Base-by-base conservation (phyloP, 306 rosid genomes). In the Psophocarpus tetragonolobus region DNA sequence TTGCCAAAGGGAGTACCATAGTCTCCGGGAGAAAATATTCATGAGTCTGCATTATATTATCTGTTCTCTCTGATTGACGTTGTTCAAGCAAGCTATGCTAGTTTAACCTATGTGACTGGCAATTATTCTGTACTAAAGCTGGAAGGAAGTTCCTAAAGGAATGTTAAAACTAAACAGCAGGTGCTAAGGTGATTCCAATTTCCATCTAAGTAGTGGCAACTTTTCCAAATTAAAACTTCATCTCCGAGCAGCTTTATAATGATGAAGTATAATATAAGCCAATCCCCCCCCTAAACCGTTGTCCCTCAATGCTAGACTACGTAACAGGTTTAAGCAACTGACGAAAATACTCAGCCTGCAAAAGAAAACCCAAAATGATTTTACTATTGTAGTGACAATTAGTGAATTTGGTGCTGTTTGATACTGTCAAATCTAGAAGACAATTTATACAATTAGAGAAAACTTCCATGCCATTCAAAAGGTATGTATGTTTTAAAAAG, bases 321-420 rank as follows among this genome's bases (percentile, higher is more conserved):
- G 98, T 94, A 74, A 94, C 97, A 84, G 98, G 98, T 76, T 94
- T 94, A 57, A 94, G 97, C 89, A 94, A 89, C 84, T 94, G 98
- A 84, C 98, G 98, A 51, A 94, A 94, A 76, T 94, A 94, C 74
- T 94, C 96, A 39, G 98, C 97, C 97, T 94, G 97, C 70, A 86
- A 66, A 8, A 81, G 35, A 68, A 83, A 26, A 30, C 45, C 1
- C 72, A 64, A 20, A 26, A 23, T 5, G 32, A 39, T 44, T 65
- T 74, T 54, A 9, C 24, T 36, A 33, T 57, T 12, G 60, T 65
- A 53, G 39, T 71, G 30, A 72, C 32, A 80, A 7, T 63, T 42
- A 38, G 61, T 42, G 51, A 48, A 79, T 42, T 14, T 48, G 65
- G 14, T 33, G 66, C 27, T 33, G 29, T 68, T 68, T 14, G n/a